Base-by-base conservation (phyloP, 345 rosid species). In the Gossypium turneri region DNA sequence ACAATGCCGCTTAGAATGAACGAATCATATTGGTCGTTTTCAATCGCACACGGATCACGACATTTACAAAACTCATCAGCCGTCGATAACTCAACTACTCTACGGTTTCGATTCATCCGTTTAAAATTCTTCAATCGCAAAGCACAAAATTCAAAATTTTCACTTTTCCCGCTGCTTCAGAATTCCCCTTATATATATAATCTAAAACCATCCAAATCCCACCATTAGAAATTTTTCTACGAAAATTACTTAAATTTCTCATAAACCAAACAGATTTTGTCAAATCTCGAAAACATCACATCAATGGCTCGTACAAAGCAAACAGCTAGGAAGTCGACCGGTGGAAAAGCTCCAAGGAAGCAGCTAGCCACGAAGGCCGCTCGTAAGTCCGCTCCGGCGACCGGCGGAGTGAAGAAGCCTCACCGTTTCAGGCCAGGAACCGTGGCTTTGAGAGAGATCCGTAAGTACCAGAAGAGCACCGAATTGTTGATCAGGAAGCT, bases 301-400 rank as follows among this genome's bases (percentile, higher is more conserved):
- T 1, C 10, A 34, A 72, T 73, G 76, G 76, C 76, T 5, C 76
- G 76, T 19, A 73, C 76, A 1, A 73, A 73, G 69, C 76, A 73
- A 38, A 73, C 76, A 0, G 76, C 76, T 25, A 73, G 76, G 44
- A 73, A 60, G 15, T 60, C 64, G 12, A 60, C 64, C 29, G 76
- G 76, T 4, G 76, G 76, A 55, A 73, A 73, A 25, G 76, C 76
- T 10, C 76, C 76, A 20, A 51, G 76, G 12, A 73, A 73, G 59
- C 76, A 73, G 69, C 70, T 73, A 7, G 76, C 76, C 43, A 73
- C 76, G 11, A 73, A 73, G 27, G 76, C 76, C 17, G 76, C 76
- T 24, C 76, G 76, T 10, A 73, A 73, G 17, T 73, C 76, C 7
- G 76, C 76, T 61, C 76, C 76, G 22, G 76, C 76, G 0, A 73